These are phyloP conservation scores for Yarrowia yakushimensis DNA, from an alignment of 805 yeast genomes.

Conservation along the genomic window DNA sequence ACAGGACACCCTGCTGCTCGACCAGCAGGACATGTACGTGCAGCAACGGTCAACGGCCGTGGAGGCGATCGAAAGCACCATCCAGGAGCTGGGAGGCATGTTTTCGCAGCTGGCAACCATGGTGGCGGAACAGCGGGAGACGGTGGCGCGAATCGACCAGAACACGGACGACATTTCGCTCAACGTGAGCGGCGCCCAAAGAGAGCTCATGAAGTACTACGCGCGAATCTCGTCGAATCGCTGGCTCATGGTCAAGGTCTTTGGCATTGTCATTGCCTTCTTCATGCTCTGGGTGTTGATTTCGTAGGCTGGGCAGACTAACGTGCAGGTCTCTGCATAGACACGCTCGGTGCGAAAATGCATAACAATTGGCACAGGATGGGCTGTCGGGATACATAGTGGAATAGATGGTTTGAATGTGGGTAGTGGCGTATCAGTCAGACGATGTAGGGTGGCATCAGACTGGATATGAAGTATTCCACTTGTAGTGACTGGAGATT, in stretches of 20 bases:
- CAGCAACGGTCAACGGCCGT: slow-evolving; percentile 87
- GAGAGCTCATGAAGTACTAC: slow-evolving; percentile 87
- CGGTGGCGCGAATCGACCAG: slow-evolving; percentile 89
- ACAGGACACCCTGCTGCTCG: slow-evolving; percentile 82
- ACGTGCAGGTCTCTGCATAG: too few species aligned
- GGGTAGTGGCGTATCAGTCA: too few species aligned
- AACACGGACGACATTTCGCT: slow-evolving; percentile 90
- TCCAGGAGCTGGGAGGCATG: slow-evolving; percentile 91
- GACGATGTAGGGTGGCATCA: too few species aligned
- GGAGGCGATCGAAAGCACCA: slow-evolving; percentile 94
- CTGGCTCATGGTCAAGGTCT: slow-evolving; percentile 86
- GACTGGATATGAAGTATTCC: too few species aligned
- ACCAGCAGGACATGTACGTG: slow-evolving; percentile 69
- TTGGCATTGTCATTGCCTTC: slow-evolving; percentile 71
- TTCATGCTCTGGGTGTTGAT: slow-evolving; percentile 39
- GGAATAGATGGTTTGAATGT: slow-evolving; percentile 5
- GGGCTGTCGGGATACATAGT: background rate
- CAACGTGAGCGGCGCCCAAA: slow-evolving; percentile 89
- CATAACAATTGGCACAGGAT: too few species aligned
- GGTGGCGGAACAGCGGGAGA: slow-evolving; percentile 97
- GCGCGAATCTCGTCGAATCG: slow-evolving; percentile 84
- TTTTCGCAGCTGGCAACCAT: slow-evolving; percentile 94
- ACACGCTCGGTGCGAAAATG: background rate
- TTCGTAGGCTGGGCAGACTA: slow-evolving; percentile 14
- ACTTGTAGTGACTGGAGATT: too few species aligned